A percentile compares a stretch with the other conserved stretches of the same genome.
Conservation (phyloP, 805 yeast genomes). For the Metschnikowia lochheadii region DNA sequence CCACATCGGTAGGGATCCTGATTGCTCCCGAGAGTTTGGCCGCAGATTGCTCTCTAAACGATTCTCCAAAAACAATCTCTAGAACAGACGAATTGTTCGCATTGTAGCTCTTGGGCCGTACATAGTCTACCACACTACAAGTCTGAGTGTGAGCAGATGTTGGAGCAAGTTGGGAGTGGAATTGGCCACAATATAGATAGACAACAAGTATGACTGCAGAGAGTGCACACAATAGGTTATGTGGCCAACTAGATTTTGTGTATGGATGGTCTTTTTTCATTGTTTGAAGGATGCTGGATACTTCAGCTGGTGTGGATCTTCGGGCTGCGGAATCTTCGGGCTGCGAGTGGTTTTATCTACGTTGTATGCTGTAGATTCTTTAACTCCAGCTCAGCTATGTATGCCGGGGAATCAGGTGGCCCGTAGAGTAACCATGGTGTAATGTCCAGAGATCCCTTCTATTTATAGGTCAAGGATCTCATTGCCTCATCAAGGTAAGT, state of each 20-base stretch:
- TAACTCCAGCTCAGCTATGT: too few relatives aligned
- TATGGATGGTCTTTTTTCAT: background rate
- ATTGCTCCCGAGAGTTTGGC: slow-evolving; percentile 54
- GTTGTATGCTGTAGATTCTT: too few relatives aligned
- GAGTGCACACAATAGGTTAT: background rate
- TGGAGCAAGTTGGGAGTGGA: background rate
- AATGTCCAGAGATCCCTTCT: too few relatives aligned
- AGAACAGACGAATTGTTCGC: slow-evolving; percentile 28
- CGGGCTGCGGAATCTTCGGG: background rate
- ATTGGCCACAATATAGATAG: background rate
- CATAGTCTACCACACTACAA: slow-evolving; percentile 15
- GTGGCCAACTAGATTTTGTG: background rate
- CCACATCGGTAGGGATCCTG: slow-evolving; percentile 58
- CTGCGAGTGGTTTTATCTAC: background rate
- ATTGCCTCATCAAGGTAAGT: too few relatives aligned
- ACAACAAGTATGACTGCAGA: background rate
- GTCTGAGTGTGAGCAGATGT: background rate
- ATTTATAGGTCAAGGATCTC: too few relatives aligned
- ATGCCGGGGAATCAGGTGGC: too few relatives aligned
- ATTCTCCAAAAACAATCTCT: slow-evolving; percentile 7
- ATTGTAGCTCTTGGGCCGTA: slow-evolving; percentile 21
- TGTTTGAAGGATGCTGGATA: background rate
- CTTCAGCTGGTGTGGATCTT: background rate
- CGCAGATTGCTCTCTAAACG: slow-evolving; percentile 26
- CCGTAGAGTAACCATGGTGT: too few relatives aligned